phyloP scores from a whole-genome alignment of 805 yeast species.

The Candida rishiriensis region DNA sequence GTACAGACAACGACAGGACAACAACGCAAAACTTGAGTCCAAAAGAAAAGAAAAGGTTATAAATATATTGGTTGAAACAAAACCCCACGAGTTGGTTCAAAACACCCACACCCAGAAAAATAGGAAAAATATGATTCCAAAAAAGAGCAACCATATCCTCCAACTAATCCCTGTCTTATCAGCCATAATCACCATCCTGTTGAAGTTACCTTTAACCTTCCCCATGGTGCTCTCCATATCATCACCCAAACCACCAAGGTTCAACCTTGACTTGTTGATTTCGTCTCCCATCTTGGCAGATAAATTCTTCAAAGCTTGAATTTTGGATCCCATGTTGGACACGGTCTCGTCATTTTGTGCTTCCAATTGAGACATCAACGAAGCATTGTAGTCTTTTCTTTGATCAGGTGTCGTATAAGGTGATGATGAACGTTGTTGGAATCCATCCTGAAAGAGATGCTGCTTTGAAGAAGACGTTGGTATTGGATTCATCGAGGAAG shows the following conservation, averaged over 20 bases:
- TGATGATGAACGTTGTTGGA: constrained; percentile 30
- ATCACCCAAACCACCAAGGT: constrained; percentile 22
- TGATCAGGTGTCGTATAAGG: constrained; percentile 35
- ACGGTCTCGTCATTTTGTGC: constrained; percentile 62
- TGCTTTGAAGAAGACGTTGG: constrained; percentile 10
- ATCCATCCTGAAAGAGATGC: constrained; percentile 3
- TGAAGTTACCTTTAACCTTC: constrained; percentile 48
- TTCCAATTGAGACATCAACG: constrained; percentile 55
- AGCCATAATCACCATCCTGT: constrained; percentile 60
- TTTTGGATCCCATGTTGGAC: constrained; percentile 48
- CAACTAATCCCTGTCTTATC: constrained; percentile 59
- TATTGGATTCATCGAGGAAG: constrained; percentile 4
- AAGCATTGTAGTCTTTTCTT: constrained; percentile 42
- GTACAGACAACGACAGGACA: no score
- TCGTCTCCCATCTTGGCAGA: constrained; percentile 61
- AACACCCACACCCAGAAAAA: constrained; percentile 39
- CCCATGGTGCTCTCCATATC: constrained; percentile 32
- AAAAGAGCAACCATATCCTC: constrained; percentile 54
- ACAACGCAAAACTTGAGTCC: no score
- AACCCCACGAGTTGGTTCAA: constrained; percentile 3
- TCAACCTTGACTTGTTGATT: constrained; percentile 36
- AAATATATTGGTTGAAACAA: no score
- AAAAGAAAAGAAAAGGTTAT: no score
- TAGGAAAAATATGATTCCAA: constrained; percentile 40
- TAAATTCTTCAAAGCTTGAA: constrained; percentile 50